Conservation (phyloP, 805 yeast genomes). For the Jamesozyma lodderae region DNA sequence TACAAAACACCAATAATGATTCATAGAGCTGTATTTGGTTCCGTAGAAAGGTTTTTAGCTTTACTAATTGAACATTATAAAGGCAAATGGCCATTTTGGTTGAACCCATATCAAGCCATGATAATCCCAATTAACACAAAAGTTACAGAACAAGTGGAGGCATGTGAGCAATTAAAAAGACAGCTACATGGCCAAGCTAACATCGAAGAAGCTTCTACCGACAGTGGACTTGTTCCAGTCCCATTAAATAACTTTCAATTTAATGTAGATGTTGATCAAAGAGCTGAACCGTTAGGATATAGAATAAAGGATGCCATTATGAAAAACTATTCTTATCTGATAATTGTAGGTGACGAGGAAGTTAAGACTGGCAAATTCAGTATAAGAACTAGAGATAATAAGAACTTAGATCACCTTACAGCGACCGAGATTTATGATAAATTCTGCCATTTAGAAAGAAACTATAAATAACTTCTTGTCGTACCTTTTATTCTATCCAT, state of each 20-base stretch:
- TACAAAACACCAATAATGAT: slow-evolving; percentile 80
- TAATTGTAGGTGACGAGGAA: slow-evolving; percentile 87
- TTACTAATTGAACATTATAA: slow-evolving; percentile 79
- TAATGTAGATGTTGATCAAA: slow-evolving; percentile 64
- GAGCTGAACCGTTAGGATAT: slow-evolving; percentile 70
- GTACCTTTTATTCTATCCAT: no score
- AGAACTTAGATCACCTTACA: slow-evolving; percentile 37
- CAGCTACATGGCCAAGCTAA: slow-evolving; percentile 41
- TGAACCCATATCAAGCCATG: slow-evolving; percentile 83
- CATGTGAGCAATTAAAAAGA: slow-evolving; percentile 42
- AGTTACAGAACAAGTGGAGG: slow-evolving; percentile 36
- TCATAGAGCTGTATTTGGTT: slow-evolving; percentile 93
- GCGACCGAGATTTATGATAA: slow-evolving; percentile 42
- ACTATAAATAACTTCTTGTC: no score
- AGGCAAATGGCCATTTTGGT: slow-evolving; percentile 98
- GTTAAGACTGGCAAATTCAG: slow-evolving; percentile 49
- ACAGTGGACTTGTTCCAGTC: slow-evolving; percentile 35
- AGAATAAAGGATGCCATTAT: slow-evolving; percentile 70
- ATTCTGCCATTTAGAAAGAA: slow-evolving; percentile 49
- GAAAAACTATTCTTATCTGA: slow-evolving; percentile 67
- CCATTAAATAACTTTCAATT: slow-evolving; percentile 53
- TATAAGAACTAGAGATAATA: slow-evolving; percentile 48
- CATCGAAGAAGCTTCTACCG: slow-evolving; percentile 3
- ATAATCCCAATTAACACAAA: slow-evolving; percentile 68
- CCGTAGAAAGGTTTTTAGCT: slow-evolving; percentile 87